Evolutionary conservation across 1,284 basidiomycete genomes (phyloP).

Genomic region (Singerocomus inundabilis): DNA sequence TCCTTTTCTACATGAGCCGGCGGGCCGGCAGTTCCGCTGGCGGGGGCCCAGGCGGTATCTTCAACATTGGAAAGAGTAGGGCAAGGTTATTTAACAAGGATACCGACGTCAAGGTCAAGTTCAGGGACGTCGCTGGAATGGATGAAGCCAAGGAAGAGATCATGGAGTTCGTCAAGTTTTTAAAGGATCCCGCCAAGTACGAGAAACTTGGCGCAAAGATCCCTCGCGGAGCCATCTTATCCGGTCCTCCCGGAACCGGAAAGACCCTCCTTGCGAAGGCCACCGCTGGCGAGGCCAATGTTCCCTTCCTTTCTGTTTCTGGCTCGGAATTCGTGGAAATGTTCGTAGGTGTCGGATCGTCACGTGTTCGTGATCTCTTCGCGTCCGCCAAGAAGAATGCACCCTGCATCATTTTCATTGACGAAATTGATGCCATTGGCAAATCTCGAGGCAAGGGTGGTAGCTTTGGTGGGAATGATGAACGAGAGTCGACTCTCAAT

Average conservation of each 20-base stretch:
- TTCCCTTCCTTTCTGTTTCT: conserved; percentile 97
- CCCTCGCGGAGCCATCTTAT: conserved; percentile 96
- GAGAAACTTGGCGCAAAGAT: conserved; percentile 98
- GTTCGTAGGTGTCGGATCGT: conserved; percentile 99
- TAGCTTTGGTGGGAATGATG: conserved; percentile 93
- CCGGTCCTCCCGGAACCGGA: conserved; percentile 97
- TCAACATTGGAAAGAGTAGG: conserved; percentile 95
- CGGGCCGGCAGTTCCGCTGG: conserved; percentile 64
- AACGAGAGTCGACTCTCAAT: conserved; percentile 97
- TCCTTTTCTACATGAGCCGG: conserved; percentile 89
- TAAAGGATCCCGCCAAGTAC: conserved; percentile 94
- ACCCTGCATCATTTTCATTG: conserved; percentile 97
- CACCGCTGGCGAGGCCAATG: conserved; percentile 95
- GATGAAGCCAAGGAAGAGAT: conserved; percentile 99
- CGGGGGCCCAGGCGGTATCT: conserved; percentile 85
- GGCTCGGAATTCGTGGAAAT: conserved; percentile 99
- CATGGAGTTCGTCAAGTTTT: conserved; percentile 99
- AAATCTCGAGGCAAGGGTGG: conserved; percentile 92
- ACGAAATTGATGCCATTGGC: conserved; percentile 98
- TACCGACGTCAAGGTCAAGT: conserved; percentile 90
- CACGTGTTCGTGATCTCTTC: conserved; percentile 96
- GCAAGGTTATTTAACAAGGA: conserved; percentile 99
- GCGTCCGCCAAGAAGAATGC: conserved; percentile 97
- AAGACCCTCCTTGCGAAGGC: conserved; percentile 98
- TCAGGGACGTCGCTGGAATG: conserved; percentile 98